Evolutionary conservation across 2,329 filamentous ascomycete genomes (phyloP), one percentile per base, ranked within the genome.

Genomic region (Cladosporium sphaerospermum): DNA sequence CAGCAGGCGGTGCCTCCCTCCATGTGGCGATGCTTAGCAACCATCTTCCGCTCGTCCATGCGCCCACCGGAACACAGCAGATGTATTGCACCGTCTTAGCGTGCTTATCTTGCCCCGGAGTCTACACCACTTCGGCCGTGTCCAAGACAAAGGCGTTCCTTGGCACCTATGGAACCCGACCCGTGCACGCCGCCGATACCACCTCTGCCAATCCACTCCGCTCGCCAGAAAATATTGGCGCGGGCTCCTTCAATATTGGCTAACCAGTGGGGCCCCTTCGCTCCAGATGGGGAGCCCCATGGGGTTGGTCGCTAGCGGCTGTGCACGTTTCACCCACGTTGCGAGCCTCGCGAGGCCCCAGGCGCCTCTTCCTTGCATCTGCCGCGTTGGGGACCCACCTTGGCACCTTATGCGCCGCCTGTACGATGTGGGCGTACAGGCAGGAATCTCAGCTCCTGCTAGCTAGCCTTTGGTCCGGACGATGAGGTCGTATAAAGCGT

Each of bases 41-140:
- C 36, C 40, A 18, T 32, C n/a, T 41, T 44, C 48, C 48, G 32
- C 19, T 51, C 48, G 48, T 51, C 40, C 40, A 37, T 43, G 40
- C 33, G 48, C 32, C 48, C 16, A 37, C 32, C 48, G 48, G 48
- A 51, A 33, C 48, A 51, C 48, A 37, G 40, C 41, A 51, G 46
- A 28, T 28, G 18, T 23, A 51, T 51, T 39, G 8, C 40, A 44
- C 48, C 48, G 48, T 51, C 48, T 51, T 51, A 51, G 48, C 48
- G 40, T 51, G 48, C 48, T 51, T 51, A 36, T 51, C 41, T 37
- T 31, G 48, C 40, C 32, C 31, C 39, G n/a, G 42, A 23, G 44
- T 31, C 48, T 51, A 28, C 40, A 9, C 31, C 14, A 42, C 9
- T 23, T 14, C 37, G 9, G 37, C 37, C 28, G 31, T n/a, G 10